Evolutionary conservation across 139 green algal genomes (phyloP).

Genomic region (Micromonas pusilla): DNA sequence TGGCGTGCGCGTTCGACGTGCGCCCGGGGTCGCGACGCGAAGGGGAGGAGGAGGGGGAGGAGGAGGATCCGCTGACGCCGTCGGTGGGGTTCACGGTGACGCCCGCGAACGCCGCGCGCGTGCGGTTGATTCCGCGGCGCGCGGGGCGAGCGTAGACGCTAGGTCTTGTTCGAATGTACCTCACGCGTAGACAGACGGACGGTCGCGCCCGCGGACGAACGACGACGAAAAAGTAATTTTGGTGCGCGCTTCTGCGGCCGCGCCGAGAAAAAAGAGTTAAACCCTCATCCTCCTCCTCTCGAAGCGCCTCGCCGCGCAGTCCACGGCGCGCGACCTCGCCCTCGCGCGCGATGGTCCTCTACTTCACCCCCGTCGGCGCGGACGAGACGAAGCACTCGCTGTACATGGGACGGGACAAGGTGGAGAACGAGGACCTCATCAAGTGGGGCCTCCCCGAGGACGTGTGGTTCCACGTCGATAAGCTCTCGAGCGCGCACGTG

Average conservation of each 20-base stretch:
- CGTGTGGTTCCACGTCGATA: conserved; percentile 92
- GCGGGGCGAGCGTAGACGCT: too few species aligned
- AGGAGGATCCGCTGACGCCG: background rate
- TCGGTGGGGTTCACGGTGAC: conserved; percentile 20
- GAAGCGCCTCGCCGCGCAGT: too few species aligned
- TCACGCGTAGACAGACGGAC: too few species aligned
- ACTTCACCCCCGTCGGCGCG: conserved; percentile 60
- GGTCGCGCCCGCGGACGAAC: too few species aligned
- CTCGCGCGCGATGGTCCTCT: conserved; percentile 71
- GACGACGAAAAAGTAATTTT: too few species aligned
- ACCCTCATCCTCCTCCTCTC: too few species aligned
- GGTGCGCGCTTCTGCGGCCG: too few species aligned
- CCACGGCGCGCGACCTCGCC: background rate
- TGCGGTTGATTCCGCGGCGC: too few species aligned
- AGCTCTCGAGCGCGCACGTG: conserved; percentile 89
- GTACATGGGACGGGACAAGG: conserved; percentile 83
- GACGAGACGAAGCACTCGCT: conserved; percentile 62
- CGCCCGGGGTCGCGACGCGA: too few species aligned
- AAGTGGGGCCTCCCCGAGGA: conserved; percentile 67
- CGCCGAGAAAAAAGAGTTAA: too few species aligned
- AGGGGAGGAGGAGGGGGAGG: conserved; percentile 24
- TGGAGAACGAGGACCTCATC: conserved; percentile 94
- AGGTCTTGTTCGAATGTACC: too few species aligned
- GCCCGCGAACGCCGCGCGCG: background rate
- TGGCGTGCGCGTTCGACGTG: conserved; percentile 45